Conservation (phyloP, 106 monocot genomes). For the Vanilla planifolia region DNA sequence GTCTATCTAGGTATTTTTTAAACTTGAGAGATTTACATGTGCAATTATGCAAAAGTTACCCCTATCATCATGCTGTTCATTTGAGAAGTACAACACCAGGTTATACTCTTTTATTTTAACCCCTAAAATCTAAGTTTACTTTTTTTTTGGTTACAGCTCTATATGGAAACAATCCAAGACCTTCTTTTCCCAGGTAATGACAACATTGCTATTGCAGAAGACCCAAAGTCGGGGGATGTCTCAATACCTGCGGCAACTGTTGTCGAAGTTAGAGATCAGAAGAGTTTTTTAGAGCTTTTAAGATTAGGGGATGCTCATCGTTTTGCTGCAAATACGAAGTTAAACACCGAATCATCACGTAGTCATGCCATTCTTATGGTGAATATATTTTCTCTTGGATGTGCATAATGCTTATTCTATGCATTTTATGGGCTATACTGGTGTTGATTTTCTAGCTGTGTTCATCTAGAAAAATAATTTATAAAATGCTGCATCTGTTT, state of each 20-base stretch:
- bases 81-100: no score
- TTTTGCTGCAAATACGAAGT: conserved; percentile 93
- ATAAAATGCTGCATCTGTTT: conserved; percentile 3
- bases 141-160: conserved; percentile 48
- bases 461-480: not conserved
- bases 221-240: conserved; percentile 95
- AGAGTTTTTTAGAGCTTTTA: conserved; percentile 80
- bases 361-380: conserved; percentile 99
- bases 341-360: conserved; percentile 98
- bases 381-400: conserved; percentile 11
- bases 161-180: conserved; percentile 99
- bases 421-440: not conserved
- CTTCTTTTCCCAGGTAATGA: conserved; percentile 91
- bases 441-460: not conserved
- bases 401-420: not conserved
- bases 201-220: conserved; percentile 88
- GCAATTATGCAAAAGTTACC: no score
- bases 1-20: no score
- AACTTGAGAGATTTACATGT: no score
- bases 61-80: no score
- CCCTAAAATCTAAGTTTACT: conserved; percentile 3
- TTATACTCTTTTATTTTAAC: not conserved
- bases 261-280: conserved; percentile 80
- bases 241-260: conserved; percentile 83
- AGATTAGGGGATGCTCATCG: conserved; percentile 93